phyloP scores from a whole-genome alignment of 2,329 filamentous ascomycete species.

The Calonectria fujianensis region DNA sequence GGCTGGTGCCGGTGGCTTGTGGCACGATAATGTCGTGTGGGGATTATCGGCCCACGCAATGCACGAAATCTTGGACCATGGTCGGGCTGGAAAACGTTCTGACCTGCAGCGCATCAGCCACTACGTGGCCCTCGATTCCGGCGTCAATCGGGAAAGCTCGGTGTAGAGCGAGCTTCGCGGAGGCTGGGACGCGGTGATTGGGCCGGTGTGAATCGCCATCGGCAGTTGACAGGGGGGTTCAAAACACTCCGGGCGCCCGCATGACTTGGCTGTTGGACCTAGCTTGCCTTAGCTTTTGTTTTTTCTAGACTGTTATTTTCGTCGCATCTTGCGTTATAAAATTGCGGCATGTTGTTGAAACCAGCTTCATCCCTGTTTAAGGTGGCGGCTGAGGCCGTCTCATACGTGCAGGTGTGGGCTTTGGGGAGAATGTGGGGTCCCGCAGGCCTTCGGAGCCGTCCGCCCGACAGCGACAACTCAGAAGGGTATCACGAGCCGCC shows the following conservation, averaged over 20 bases:
- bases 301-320: conserved; percentile 13
- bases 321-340: conserved; percentile 24
- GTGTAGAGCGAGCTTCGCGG: conserved; percentile 11
- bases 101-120: conserved; percentile 2
- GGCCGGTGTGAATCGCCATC: conserved; percentile 13
- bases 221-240: not conserved
- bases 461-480: conserved; percentile 17
- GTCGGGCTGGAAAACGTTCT: conserved; percentile 12
- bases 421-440: conserved; percentile 23
- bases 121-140: conserved; percentile 20
- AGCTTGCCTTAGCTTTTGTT: conserved; percentile 7
- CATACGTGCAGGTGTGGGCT: conserved; percentile 9
- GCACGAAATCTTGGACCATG: conserved; percentile 12
- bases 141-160: conserved; percentile 24
- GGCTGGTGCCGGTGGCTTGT: conserved; percentile 9
- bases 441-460: conserved; percentile 18
- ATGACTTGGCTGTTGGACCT: conserved; percentile 6
- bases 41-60: conserved; percentile 10
- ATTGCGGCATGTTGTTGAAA: conserved; percentile 4
- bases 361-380: conserved; percentile 20
- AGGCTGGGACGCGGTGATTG: conserved; percentile 16
- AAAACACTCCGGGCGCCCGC: conserved; percentile 9
- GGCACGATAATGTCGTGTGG: conserved; percentile 22
- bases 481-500: not conserved
- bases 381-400: conserved; percentile 26